phyloP scores from a whole-genome alignment of 106 monocot species.

The Phalaenopsis aphrodite region DNA sequence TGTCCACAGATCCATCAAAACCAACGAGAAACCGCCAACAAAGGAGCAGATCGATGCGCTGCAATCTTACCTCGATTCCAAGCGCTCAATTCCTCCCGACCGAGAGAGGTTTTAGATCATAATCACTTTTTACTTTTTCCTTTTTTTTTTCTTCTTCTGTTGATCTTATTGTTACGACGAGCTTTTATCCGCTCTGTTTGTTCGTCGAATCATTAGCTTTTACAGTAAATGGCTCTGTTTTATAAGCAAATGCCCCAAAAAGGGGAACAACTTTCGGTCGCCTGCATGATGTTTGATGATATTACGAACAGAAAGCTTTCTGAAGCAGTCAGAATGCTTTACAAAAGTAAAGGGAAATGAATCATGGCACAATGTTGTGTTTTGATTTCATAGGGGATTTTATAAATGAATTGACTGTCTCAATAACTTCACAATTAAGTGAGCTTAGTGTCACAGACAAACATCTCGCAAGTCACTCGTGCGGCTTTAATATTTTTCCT shows the following conservation, averaged over 20 bases:
- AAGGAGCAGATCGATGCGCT: slow-evolving; percentile 46
- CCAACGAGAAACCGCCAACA: slow-evolving; percentile 52
- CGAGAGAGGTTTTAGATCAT: background rate
- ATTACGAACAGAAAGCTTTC: background rate
- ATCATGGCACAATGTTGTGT: no score
- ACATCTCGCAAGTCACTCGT: no score
- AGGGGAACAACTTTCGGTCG: background rate
- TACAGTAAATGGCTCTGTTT: background rate
- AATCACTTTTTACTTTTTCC: background rate
- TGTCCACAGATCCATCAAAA: slow-evolving; percentile 66
- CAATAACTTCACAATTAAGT: no score
- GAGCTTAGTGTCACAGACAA: no score
- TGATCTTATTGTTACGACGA: background rate
- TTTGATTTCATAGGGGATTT: no score
- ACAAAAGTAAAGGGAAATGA: no score
- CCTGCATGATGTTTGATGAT: background rate
- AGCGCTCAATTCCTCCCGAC: slow-evolving; percentile 15
- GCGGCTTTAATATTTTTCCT: no score
- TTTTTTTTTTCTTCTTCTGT: background rate
- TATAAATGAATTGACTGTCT: no score
- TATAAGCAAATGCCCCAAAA: background rate
- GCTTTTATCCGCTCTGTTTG: background rate
- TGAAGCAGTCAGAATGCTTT: no score
- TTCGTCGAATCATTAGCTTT: background rate
- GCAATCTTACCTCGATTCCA: slow-evolving; percentile 47